Evolutionary conservation across 495 filamentous ascomycete genomes (phyloP).

Genomic region (Aspergillus haitiensis): DNA sequence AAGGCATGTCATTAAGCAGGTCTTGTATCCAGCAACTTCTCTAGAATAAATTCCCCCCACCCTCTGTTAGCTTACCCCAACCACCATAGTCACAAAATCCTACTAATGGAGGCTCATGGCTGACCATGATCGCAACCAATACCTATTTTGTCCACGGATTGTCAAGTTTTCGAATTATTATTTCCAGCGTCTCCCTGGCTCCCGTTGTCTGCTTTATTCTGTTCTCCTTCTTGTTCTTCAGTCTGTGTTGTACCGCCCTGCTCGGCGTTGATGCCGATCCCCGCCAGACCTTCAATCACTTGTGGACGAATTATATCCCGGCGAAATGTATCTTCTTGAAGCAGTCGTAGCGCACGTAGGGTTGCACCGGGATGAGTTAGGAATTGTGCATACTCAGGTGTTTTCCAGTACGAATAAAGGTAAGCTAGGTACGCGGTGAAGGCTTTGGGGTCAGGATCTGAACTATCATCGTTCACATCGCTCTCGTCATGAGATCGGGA

Average conservation of each 20-base stretch:
- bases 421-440: conserved; percentile 83
- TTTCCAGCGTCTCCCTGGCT: conserved; percentile 17
- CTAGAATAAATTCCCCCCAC: background rate
- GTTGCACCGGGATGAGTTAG: conserved; percentile 80
- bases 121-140: background rate
- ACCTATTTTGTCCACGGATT: background rate
- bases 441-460: conserved; percentile 55
- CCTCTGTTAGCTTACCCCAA: background rate
- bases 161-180: conserved; percentile 30
- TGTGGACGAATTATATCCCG: conserved; percentile 77
- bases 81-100: background rate
- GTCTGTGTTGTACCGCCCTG: conserved; percentile 26
- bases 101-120: background rate
- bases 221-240: conserved; percentile 32
- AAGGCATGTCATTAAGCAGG: background rate
- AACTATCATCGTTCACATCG: conserved; percentile 44
- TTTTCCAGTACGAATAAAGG: conserved; percentile 76
- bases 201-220: conserved; percentile 25
- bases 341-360: conserved; percentile 74
- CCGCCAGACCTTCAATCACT: conserved; percentile 61
- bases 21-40: background rate
- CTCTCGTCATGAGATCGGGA: conserved; percentile 36
- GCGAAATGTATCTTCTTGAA: conserved; percentile 82
- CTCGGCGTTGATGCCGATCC: conserved; percentile 49
- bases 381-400: conserved; percentile 80